phyloP scores from a whole-genome alignment of 441 rosid genomes.

The Populus hybrid region DNA sequence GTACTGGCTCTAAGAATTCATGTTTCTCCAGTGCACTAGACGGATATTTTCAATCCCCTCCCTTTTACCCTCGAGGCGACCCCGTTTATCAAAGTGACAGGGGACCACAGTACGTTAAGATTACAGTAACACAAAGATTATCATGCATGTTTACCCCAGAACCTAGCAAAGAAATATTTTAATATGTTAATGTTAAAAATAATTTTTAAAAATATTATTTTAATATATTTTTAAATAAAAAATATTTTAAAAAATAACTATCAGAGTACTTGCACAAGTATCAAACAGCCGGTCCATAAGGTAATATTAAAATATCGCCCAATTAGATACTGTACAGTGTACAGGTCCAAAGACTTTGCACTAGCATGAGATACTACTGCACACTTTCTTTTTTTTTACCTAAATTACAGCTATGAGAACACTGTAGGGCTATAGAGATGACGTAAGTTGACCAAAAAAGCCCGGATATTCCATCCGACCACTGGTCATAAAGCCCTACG shows the following conservation, averaged over 20 bases:
- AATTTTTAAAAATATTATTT: too few relatives aligned
- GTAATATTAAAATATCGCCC: neutral
- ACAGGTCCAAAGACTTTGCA: conserved; percentile 1
- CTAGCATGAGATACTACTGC: neutral
- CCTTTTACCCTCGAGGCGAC: neutral
- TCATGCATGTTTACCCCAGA: neutral
- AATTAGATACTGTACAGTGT: neutral
- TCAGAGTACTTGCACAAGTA: too few relatives aligned
- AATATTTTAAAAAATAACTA: too few relatives aligned
- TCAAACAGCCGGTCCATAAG: neutral
- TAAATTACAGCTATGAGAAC: neutral
- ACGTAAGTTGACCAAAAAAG: too few relatives aligned
- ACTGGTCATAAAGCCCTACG: too few relatives aligned
- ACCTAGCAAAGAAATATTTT: neutral
- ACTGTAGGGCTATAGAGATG: too few relatives aligned
- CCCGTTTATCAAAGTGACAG: conserved; percentile 6
- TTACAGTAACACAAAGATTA: neutral
- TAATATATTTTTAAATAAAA: too few relatives aligned
- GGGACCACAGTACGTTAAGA: conserved; percentile 21
- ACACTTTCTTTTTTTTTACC: neutral
- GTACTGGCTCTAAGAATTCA: neutral
- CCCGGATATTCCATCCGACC: too few relatives aligned
- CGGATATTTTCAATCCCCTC: conserved; percentile 20
- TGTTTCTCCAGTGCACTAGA: conserved; percentile 18
- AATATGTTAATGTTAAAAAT: too few relatives aligned